These are phyloP conservation scores for Phytopythium aichiense DNA, from an alignment of 352 stramenopile species.

Conservation along the genomic window DNA sequence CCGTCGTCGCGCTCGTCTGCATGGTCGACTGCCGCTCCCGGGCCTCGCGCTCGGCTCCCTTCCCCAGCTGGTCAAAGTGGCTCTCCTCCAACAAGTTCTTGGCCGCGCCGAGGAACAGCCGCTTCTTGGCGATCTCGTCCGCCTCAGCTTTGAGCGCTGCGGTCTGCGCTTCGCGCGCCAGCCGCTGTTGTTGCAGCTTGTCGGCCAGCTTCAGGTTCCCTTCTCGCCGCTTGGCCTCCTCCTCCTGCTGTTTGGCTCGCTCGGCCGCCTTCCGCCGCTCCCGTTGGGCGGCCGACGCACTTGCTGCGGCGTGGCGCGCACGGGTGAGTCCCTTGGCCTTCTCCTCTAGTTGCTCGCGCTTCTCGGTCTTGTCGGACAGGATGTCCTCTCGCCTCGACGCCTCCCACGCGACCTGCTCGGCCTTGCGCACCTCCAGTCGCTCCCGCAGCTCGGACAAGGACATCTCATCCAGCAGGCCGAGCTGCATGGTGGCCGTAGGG, in stretches of 20 bases:
- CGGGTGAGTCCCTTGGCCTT: constrained; percentile 79
- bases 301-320: constrained; percentile 59
- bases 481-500: constrained; percentile 80
- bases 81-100: constrained; percentile 83
- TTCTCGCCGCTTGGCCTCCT: constrained; percentile 51
- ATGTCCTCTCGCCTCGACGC: constrained; percentile 64
- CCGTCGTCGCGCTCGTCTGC: constrained; percentile 35
- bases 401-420: constrained; percentile 66
- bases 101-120: constrained; percentile 81
- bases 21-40: constrained; percentile 42
- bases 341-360: constrained; percentile 61
- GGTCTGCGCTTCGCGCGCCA: constrained; percentile 41
- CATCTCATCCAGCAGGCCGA: constrained; percentile 91
- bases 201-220: constrained; percentile 73
- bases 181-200: constrained; percentile 60
- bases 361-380: constrained; percentile 69
- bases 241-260: constrained; percentile 44
- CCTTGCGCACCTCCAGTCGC: constrained; percentile 76
- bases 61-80: constrained; percentile 72
- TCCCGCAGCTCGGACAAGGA: constrained; percentile 83
- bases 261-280: constrained; percentile 54
- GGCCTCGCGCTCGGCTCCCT: constrained; percentile 57
- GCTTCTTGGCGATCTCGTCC: constrained; percentile 65
- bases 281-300: constrained; percentile 49
- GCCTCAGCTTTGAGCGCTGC: constrained; percentile 50